A percentile compares a stretch with the other conserved stretches of the same genome.
phyloP scores from a whole-genome alignment of 257 asterid genomes.

The Paraleonurus japonicus region DNA sequence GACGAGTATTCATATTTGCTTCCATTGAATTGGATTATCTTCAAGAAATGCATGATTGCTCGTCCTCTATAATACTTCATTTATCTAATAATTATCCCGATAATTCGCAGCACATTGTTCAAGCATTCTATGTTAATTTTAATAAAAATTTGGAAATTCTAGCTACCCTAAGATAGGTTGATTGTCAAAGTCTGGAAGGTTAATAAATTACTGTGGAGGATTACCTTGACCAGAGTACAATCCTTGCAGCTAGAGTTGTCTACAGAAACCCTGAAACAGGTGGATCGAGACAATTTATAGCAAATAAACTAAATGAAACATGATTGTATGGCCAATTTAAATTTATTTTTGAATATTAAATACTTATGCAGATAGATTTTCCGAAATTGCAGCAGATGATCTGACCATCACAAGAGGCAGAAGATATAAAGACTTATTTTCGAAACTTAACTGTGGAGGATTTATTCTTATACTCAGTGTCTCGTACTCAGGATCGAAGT shows the following conservation, averaged over 20 bases:
- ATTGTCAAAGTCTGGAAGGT: background rate
- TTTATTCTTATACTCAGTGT: constrained; percentile 91
- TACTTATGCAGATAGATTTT: background rate
- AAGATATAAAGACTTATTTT: constrained; percentile 13
- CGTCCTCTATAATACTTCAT: background rate
- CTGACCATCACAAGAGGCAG: background rate
- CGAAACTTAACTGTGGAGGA: constrained; percentile 83
- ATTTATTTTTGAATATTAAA: background rate
- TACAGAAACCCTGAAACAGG: constrained; percentile 79
- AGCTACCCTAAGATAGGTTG: background rate
- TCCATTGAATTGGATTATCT: background rate
- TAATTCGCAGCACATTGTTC: background rate
- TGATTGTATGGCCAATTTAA: constrained; percentile 6
- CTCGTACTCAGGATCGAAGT: constrained; percentile 98
- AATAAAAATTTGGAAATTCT: background rate
- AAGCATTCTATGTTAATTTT: background rate
- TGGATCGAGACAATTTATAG: constrained; percentile 16
- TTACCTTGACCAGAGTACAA: constrained; percentile 91
- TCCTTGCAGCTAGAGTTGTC: constrained; percentile 85
- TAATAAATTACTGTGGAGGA: constrained; percentile 13
- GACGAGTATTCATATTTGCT: background rate
- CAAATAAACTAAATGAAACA: constrained; percentile 19
- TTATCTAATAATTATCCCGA: background rate
- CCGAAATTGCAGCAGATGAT: background rate
- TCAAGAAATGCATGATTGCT: background rate